A percentile compares a stretch with the other conserved stretches of the same genome.
Evolutionary conservation across 2,329 filamentous ascomycete species (phyloP).

Genomic region (Fusarium acutatum): DNA sequence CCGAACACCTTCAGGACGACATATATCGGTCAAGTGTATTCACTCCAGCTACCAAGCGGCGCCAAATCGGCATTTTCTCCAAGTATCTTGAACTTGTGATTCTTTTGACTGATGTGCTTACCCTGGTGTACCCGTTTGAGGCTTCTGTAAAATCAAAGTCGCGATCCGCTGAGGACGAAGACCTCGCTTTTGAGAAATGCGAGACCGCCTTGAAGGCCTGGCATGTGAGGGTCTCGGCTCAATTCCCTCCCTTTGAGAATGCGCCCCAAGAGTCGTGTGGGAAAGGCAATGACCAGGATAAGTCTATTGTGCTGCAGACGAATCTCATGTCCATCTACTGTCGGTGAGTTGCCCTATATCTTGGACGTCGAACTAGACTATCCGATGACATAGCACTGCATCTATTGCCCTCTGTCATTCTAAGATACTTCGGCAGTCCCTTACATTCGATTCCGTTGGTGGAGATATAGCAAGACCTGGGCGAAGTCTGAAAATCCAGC

Average conservation of each 20-base stretch:
- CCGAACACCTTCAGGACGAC: not conserved
- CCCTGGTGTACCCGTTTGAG: not conserved
- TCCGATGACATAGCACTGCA: not conserved
- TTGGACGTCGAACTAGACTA: not conserved
- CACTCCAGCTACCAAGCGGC: not conserved
- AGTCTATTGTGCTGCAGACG: not conserved
- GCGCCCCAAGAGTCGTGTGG: not conserved
- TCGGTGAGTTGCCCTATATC: not conserved
- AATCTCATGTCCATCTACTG: not conserved
- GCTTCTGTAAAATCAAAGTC: not conserved
- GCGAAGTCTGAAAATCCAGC: not conserved
- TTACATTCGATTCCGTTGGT: not conserved
- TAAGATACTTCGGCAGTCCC: not conserved
- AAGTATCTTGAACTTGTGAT: not conserved
- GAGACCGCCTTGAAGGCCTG: not conserved
- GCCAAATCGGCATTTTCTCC: not conserved
- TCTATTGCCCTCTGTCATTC: not conserved
- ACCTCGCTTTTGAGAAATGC: not conserved
- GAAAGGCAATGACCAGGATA: not conserved
- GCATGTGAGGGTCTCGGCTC: not conserved
- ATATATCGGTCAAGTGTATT: not conserved
- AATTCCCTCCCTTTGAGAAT: not conserved
- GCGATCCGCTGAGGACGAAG: not conserved
- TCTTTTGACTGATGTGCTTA: not conserved
- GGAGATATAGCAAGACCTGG: not conserved